phyloP scores from a whole-genome alignment of 768 basidiomycete genomes.

The Rhizopogon vinicolor region DNA sequence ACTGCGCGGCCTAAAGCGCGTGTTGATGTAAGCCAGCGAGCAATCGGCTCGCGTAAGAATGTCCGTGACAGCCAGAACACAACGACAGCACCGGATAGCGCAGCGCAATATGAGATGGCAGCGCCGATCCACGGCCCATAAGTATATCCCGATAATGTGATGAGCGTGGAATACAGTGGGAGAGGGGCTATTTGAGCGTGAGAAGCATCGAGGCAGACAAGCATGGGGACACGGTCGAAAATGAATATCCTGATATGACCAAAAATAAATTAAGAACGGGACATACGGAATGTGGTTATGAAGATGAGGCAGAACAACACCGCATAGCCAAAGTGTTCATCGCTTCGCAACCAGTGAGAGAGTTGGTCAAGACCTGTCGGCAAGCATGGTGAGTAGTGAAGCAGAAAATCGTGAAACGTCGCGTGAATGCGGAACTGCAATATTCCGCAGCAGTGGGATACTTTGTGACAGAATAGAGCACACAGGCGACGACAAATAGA shows the following conservation, averaged over 20 bases:
- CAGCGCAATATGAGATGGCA: conserved; percentile 81
- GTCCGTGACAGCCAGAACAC: conserved; percentile 80
- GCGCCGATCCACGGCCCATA: conserved; percentile 84
- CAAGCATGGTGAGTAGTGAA: conserved; percentile 1
- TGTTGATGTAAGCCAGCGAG: conserved; percentile 67
- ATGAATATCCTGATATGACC: conserved; percentile 7
- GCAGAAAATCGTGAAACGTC: not conserved
- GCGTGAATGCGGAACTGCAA: not conserved
- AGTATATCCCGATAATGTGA: conserved; percentile 88
- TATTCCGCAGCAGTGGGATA: conserved; percentile 1
- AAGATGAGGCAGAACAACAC: conserved; percentile 82
- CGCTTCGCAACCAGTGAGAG: conserved; percentile 70
- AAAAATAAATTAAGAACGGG: conserved; percentile 3
- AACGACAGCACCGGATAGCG: conserved; percentile 76
- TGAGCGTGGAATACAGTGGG: conserved; percentile 90
- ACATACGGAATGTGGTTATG: conserved; percentile 82
- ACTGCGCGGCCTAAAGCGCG: conserved; percentile 76
- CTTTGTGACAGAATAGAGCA: not conserved
- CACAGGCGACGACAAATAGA: not conserved
- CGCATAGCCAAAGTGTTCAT: conserved; percentile 69
- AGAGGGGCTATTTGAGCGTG: conserved; percentile 59
- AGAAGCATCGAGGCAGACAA: conserved; percentile 7
- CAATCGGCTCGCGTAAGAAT: conserved; percentile 67
- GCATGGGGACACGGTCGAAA: not conserved
- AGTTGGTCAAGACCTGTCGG: conserved; percentile 73